Evolutionary conservation across 345 rosid species (phyloP).

Genomic region (Syzygium aromaticum): DNA sequence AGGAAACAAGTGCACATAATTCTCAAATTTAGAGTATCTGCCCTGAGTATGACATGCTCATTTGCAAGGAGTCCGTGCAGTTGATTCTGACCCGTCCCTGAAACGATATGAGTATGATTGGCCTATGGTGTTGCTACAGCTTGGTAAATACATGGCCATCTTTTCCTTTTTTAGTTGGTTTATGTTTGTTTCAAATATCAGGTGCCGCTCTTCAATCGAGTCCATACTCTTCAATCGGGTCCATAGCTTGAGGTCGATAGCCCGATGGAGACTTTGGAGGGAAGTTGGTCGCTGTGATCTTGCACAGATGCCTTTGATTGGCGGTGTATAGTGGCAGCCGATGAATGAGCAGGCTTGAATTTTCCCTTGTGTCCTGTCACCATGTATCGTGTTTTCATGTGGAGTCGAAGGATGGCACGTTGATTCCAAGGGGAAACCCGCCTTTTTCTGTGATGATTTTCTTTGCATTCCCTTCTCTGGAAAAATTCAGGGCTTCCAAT

Average conservation of each 20-base stretch:
- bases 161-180: not conserved
- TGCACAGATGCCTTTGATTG: not conserved
- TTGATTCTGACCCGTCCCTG: not conserved
- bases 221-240: too few species aligned
- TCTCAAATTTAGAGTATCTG: not conserved
- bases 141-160: not conserved
- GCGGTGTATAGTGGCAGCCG: not conserved
- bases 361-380: not conserved
- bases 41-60: not conserved
- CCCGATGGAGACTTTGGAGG: not conserved
- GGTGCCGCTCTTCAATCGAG: not conserved
- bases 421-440: not conserved
- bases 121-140: not conserved
- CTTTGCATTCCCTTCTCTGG: not conserved
- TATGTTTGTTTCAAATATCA: not conserved
- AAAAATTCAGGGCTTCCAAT: not conserved
- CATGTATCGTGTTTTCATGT: not conserved
- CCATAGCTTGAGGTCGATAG: not conserved
- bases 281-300: not conserved
- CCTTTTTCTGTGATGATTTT: not conserved
- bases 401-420: not conserved
- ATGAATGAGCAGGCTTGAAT: not conserved
- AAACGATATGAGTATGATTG: not conserved
- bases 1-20: not conserved
- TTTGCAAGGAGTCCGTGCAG: not conserved